A percentile compares a stretch with the other conserved stretches of the same genome.
These are phyloP conservation scores for Camelina hispida DNA, from an alignment of 345 rosid species.

Conservation along the genomic window DNA sequence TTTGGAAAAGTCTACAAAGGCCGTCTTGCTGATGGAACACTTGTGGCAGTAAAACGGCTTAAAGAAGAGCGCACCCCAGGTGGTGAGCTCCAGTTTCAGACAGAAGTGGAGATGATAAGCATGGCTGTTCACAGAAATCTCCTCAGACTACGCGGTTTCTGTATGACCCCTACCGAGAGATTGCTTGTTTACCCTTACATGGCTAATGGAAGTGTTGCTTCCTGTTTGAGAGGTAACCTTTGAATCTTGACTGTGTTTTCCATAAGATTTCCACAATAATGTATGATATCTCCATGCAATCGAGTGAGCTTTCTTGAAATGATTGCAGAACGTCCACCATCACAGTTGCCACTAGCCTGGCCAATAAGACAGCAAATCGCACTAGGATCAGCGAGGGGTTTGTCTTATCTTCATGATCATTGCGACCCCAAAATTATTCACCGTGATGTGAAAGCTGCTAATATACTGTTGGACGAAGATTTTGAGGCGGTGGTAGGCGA, in stretches of 20 bases:
- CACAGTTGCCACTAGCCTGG: constrained; percentile 90
- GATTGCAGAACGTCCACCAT: constrained; percentile 71
- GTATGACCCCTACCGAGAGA: constrained; percentile 96
- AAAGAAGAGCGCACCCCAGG: constrained; percentile 98
- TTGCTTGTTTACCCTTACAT: constrained; percentile 93
- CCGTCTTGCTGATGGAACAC: constrained; percentile 86
- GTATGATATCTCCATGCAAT: background rate
- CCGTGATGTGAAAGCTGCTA: constrained; percentile 98
- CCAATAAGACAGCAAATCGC: constrained; percentile 79
- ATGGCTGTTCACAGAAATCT: constrained; percentile 98
- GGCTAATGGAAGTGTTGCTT: constrained; percentile 99
- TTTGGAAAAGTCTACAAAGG: constrained; percentile 97
- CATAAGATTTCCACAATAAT: background rate
- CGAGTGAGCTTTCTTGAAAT: constrained; percentile 15
- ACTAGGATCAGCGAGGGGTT: constrained; percentile 91
- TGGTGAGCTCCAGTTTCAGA: constrained; percentile 95
- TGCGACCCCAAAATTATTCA: constrained; percentile 97
- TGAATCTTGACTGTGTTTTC: background rate
- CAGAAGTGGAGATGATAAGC: constrained; percentile 97
- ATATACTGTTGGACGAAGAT: constrained; percentile 88
- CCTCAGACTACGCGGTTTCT: constrained; percentile 82
- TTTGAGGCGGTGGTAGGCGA: constrained; percentile 97
- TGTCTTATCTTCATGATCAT: constrained; percentile 94
- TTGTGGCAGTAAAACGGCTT: constrained; percentile 89
- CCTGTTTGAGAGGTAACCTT: constrained; percentile 80